Conservation (phyloP, 768 basidiomycete genomes). For the Cytidiella melzeri region DNA sequence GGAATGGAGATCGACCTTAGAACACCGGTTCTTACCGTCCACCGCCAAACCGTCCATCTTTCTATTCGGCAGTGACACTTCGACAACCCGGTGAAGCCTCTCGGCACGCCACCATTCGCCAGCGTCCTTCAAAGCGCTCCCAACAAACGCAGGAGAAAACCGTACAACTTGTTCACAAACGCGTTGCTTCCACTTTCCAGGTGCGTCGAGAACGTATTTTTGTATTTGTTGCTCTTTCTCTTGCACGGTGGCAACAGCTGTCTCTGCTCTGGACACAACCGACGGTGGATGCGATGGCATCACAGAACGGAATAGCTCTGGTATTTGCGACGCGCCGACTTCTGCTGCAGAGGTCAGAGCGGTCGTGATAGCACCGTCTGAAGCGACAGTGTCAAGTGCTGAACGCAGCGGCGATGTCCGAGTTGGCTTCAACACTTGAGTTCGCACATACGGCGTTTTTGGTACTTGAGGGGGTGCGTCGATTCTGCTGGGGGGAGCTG, state of each 20-base stretch:
- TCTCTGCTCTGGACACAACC: slow-evolving; percentile 12
- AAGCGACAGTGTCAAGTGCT: slow-evolving; percentile 51
- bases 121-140: slow-evolving; percentile 22
- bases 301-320: slow-evolving; percentile 44
- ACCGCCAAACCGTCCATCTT: slow-evolving; percentile 58
- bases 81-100: slow-evolving; percentile 45
- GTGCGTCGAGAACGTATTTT: slow-evolving; percentile 10
- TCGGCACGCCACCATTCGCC: slow-evolving; percentile 53
- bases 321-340: slow-evolving; percentile 39
- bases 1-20: neutral
- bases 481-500: slow-evolving; percentile 20
- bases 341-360: slow-evolving; percentile 47
- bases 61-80: slow-evolving; percentile 50
- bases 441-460: slow-evolving; percentile 30
- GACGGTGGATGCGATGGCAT: slow-evolving; percentile 12
- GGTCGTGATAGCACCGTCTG: slow-evolving; percentile 39
- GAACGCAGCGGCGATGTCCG: slow-evolving; percentile 44
- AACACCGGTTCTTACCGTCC: slow-evolving; percentile 39
- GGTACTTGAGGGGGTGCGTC: slow-evolving; percentile 34
- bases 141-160: slow-evolving; percentile 28
- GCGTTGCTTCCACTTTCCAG: slow-evolving; percentile 11
- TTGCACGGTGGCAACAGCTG: slow-evolving; percentile 20
- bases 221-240: slow-evolving; percentile 23
- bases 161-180: slow-evolving; percentile 14
- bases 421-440: slow-evolving; percentile 39